Base-by-base conservation (phyloP, 139 green algal species). In the Chlamydomonas sp. region DNA sequence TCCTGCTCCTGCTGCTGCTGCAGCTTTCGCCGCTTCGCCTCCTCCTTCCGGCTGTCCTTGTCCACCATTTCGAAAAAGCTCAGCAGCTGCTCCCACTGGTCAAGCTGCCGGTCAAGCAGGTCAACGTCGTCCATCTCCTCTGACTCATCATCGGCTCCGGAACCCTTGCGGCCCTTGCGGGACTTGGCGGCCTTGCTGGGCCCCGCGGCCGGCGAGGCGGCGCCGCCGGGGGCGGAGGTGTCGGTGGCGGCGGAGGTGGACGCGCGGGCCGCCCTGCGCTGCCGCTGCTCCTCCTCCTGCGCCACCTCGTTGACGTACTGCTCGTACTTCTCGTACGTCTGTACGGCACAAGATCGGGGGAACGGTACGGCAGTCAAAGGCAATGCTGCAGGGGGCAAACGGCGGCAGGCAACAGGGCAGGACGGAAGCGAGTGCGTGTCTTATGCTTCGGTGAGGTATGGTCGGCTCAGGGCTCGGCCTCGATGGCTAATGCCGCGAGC, bases 51-150 rank as follows among this genome's bases (percentile, higher is more conserved):
- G 60, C 78, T 31, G 60, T 83, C 63, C 58, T 74, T 58, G 49
- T 94, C 86, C 74, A 94, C 75, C 58, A 90, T 77, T 79, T 94
- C 85, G 10, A 93, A 83, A 57, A 92, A 84, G 1, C 67, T 75
- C 5, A 92, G 49, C n/a, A 94, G 77, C 64, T 86, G 68, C 89
- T 94, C 91, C 63, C 90, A 87, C 18, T 62, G 71, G 64, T 87
- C 16, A 16, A 87, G 4, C 83, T 87, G 83, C 49, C 5, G 2
- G 49, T 80, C 63, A 60, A 87, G 9, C 7, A 8, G 49, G n/a
- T 86, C 81, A 7, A 10, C n/a, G 1, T 60, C 7, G 60, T 86
- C 81, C 18, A 58, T 20, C 5, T 18, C 20, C 60, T 58, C 17
- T 4, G 6, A 3, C 6, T 71, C 5, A 16, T 0, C 16, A 12